These are phyloP conservation scores for Phytophthora sansomeana DNA, from an alignment of 352 stramenopile species.

Conservation along the genomic window DNA sequence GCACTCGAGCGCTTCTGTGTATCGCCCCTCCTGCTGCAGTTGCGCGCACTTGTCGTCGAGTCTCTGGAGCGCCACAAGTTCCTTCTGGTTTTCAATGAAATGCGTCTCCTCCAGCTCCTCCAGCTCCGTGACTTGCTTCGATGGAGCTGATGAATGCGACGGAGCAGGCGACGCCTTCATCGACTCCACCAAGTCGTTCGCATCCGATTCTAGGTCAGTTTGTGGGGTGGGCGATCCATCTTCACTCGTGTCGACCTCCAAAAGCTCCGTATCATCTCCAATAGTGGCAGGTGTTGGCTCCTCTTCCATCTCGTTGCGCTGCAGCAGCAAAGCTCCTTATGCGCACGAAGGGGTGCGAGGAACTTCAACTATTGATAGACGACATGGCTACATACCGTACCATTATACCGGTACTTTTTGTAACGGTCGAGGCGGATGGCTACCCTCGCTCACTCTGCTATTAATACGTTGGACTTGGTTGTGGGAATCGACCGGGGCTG, in stretches of 20 bases:
- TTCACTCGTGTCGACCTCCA: constrained; percentile 5
- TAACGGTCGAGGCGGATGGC: constrained; percentile 17
- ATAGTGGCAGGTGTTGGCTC: neutral
- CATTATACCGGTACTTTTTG: neutral
- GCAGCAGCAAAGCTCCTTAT: constrained; percentile 3
- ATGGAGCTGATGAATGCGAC: neutral
- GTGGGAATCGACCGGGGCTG: constrained; percentile 3
- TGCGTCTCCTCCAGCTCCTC: constrained; percentile 49
- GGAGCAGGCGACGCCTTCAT: constrained; percentile 5
- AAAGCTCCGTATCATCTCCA: constrained; percentile 9
- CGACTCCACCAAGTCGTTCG: neutral
- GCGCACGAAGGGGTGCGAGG: constrained; percentile 11
- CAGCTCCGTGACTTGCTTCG: constrained; percentile 25
- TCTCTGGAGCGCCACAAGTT: constrained; percentile 89
- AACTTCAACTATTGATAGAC: constrained; percentile 28
- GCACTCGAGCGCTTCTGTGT: constrained; percentile 93
- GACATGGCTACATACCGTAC: constrained; percentile 18
- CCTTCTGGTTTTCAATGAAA: constrained; percentile 79
- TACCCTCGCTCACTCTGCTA: too few relatives aligned
- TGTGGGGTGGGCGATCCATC: constrained; percentile 11
- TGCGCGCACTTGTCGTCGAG: constrained; percentile 92
- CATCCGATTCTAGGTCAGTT: constrained; percentile 13
- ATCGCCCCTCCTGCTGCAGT: constrained; percentile 93
- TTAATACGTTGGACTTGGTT: neutral
- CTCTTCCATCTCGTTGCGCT: constrained; percentile 12